Conservation (phyloP, 2,329 filamentous ascomycete genomes). For the Exophiala dermatitidis region DNA sequence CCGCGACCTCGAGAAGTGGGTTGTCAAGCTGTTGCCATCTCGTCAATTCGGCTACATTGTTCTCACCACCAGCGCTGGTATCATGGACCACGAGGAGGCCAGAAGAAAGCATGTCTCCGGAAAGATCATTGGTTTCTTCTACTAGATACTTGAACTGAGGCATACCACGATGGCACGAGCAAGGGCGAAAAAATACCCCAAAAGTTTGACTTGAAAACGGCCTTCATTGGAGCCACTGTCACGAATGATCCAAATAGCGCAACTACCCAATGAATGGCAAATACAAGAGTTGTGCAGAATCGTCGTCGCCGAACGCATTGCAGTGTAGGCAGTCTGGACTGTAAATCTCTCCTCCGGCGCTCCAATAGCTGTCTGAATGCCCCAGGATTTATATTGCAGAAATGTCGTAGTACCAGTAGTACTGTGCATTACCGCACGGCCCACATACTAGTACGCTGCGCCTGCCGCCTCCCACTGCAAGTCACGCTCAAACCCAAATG, state of each 20-base stretch:
- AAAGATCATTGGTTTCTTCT: constrained; percentile 99
- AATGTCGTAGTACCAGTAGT: too few relatives aligned
- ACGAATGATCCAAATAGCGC: not conserved
- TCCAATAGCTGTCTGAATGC: too few relatives aligned
- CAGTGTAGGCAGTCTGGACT: too few relatives aligned
- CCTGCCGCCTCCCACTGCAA: not conserved
- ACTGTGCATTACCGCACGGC: too few relatives aligned
- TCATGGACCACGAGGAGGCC: constrained; percentile 99
- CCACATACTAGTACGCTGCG: too few relatives aligned
- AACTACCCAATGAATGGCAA: not conserved
- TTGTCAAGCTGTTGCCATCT: constrained; percentile 95
- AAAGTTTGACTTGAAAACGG: constrained; percentile 12
- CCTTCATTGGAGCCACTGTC: not conserved
- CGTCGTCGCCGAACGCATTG: not conserved
- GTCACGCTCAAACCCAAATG: not conserved
- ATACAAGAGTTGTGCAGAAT: not conserved
- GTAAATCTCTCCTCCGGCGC: too few relatives aligned
- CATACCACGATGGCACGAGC: constrained; percentile 17
- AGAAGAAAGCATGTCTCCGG: constrained; percentile 97
- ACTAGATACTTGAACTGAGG: constrained; percentile 51
- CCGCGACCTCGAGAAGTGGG: constrained; percentile 98
- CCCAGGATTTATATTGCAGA: too few relatives aligned
- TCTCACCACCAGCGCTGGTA: constrained; percentile 96
- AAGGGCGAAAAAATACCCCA: constrained; percentile 19
- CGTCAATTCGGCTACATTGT: constrained; percentile 99